Evolutionary conservation across 805 yeast species (phyloP), one percentile per base, ranked within the genome.

Genomic region (Vanderwaltozyma polyspora): DNA sequence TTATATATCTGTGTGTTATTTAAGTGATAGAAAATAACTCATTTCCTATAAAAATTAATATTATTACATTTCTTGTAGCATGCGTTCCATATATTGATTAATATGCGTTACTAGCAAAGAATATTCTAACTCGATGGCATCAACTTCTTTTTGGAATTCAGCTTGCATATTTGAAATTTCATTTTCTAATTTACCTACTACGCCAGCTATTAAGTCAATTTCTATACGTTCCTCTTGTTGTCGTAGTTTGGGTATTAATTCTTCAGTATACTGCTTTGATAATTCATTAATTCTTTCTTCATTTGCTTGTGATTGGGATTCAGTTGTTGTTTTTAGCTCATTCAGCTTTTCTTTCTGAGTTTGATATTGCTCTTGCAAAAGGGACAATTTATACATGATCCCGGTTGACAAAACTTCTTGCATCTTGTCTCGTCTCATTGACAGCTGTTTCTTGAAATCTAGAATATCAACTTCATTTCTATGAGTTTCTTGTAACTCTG

Each of bases 41-140:
- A 25, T 13, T n/a, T 7, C 7, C 13, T 6, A 19, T 22, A 15
- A 13, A 21, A 16, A 23, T 18, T 28, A 26, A 19, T 26, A 24
- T 22, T 11, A 31, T 21, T 35, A 22, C 27, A 49, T 45, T 28
- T 41, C 44, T 19, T 40, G 40, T 15, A 53, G 38, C 45, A 56
- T 44, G 19, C 29, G 32, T 34, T 42, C 40, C 52, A 56, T 51
- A 33, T 79, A 79, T 35, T 64, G 53, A 39, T 62, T 62, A 28
- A 79, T 62, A 43, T 74, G 79, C 8, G 72, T 62, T 37, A 72
- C 72, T 36, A 79, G 61, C 38, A 67, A 62, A 16, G 72, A 67
- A 35, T 75, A 62, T 45, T 76, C 80, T 33, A 63, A 51, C 37
- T 70, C 72, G 7, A 76, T 64, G 25, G 64, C 69, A 39, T 68